Conservation (phyloP, 2,329 filamentous ascomycete genomes). For the Fusarium sp. region DNA sequence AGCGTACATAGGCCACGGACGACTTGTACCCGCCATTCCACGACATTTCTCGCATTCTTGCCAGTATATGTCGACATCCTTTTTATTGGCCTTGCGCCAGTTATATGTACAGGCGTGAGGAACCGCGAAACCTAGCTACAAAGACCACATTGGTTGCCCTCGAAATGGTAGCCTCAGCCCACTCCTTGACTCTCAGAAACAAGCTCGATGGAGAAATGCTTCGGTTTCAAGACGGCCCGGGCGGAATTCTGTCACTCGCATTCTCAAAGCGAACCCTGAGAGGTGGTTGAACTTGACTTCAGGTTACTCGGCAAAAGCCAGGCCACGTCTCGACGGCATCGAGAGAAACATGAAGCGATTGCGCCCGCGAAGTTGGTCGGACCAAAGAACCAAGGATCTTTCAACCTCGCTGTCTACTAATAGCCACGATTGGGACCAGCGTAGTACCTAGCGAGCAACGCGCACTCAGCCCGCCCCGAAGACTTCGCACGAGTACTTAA, state of each 20-base stretch:
- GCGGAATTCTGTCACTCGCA: background rate
- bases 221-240: background rate
- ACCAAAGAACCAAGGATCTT: background rate
- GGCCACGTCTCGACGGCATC: background rate
- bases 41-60: background rate
- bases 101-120: background rate
- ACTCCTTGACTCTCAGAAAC: background rate
- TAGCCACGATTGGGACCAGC: background rate
- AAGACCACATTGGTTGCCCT: background rate
- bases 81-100: background rate
- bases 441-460: background rate
- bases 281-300: background rate
- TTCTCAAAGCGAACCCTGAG: background rate
- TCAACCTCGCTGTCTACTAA: background rate
- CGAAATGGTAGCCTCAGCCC: constrained; percentile 32
- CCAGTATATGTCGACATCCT: background rate
- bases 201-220: background rate
- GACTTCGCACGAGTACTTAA: background rate
- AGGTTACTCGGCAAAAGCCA: constrained; percentile 8
- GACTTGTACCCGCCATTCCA: background rate
- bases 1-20: background rate
- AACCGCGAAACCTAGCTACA: background rate
- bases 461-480: background rate
- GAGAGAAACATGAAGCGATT: no score
- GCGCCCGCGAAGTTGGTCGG: background rate